Evolutionary conservation across 306 rosid genomes (phyloP), one percentile per base, ranked within the genome.

Genomic region (Begonia peltatifolia): DNA sequence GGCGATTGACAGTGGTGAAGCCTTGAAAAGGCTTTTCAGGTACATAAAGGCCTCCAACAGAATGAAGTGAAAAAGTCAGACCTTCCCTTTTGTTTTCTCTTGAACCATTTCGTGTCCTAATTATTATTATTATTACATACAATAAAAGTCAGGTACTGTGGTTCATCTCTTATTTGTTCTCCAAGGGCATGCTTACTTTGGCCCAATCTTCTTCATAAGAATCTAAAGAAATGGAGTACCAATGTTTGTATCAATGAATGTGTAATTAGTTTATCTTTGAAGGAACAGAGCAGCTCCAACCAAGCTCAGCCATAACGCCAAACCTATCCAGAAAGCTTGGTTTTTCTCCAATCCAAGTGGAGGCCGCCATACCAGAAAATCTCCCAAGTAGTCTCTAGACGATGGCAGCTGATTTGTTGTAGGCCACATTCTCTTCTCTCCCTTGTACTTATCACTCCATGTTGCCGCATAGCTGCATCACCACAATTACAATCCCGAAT

Each of bases 1-100:
- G 66, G 92, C 86, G 62, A 85, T 90, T 61, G 94, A 90, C 75
- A 85, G 87, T 69, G 94, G 97, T 60, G 66, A 76, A 57, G 97
- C 95, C 66, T 78, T 90, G 12, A 79, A 79, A 70, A 80, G 81
- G 62, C 76, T 90, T 47, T 52, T 86, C 25, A 83, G 77, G 50
- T 90, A 90, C 73, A 86, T 90, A 46, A 90, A 74, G 71, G 64
- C 74, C 51, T 83, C 97, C 46, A 76, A 80, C 56, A 65, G 71
- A 68, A 58, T 85, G 10, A 52, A 23, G 47, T 20, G 10, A 11
- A 54, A 25, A 14, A 10, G 5, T n/a, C 13, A 44, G 14, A 4
- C n/a, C 14, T 44, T 44, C 48, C 38, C 38, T 6, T 30, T 4
- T 6, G 38, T 9, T 30, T 30, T 30, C 38, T 20, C 4, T 20